Evolutionary conservation across 768 basidiomycete genomes (phyloP).

Genomic region (Tulasnella sp.): DNA sequence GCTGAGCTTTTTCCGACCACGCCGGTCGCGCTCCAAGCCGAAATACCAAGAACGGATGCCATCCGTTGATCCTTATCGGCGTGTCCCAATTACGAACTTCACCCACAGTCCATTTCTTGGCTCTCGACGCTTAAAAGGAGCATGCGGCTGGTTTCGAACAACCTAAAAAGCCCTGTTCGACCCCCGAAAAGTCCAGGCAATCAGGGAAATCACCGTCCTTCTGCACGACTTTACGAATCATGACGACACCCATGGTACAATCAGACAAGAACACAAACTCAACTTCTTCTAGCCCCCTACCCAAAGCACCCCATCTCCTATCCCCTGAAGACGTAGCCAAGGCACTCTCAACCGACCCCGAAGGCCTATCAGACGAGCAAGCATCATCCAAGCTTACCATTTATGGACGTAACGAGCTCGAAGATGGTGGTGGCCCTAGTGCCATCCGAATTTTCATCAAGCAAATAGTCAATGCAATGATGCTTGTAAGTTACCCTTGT

Average conservation of each 20-base stretch:
- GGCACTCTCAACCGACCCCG: slow-evolving; percentile 1
- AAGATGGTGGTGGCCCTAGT: slow-evolving; percentile 23
- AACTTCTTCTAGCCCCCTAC: not conserved
- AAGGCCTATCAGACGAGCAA: slow-evolving; percentile 35
- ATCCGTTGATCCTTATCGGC: not conserved
- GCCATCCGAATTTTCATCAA: slow-evolving; percentile 29
- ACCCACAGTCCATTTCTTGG: not conserved
- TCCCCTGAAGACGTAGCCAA: not conserved
- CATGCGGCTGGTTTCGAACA: not conserved
- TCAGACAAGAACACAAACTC: not conserved
- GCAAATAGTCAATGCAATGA: slow-evolving; percentile 43
- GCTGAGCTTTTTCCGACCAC: not conserved
- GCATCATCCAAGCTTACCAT: slow-evolving; percentile 30
- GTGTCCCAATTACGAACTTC: not conserved
- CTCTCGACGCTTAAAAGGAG: not conserved
- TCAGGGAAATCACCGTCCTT: not conserved
- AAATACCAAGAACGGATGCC: slow-evolving; percentile 8
- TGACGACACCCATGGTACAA: not conserved
- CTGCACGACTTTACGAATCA: not conserved
- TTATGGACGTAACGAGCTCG: slow-evolving; percentile 38
- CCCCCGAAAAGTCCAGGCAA: not conserved
- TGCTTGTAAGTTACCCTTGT: slow-evolving; percentile 27
- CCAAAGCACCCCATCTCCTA: not conserved
- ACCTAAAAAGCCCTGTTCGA: not conserved
- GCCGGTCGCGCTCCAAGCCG: not conserved